These are phyloP conservation scores for Phellinidium pouzarii DNA, from an alignment of 1,284 basidiomycete genomes.

Conservation along the genomic window DNA sequence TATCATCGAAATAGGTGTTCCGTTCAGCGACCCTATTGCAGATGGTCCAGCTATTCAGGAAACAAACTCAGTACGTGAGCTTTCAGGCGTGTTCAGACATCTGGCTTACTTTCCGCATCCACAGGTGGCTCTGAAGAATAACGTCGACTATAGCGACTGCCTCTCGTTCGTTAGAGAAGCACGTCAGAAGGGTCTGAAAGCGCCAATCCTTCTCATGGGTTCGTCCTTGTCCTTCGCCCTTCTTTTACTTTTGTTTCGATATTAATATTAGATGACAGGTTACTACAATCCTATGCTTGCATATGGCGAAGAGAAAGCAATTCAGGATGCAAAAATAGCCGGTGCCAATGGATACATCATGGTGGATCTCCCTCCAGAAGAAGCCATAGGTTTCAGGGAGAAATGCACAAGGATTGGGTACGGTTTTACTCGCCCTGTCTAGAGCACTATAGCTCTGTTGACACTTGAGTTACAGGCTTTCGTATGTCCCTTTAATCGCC, in stretches of 20 bases:
- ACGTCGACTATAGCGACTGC: slow-evolving; percentile 71
- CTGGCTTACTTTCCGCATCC: slow-evolving; percentile 3
- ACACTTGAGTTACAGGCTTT: slow-evolving; percentile 52
- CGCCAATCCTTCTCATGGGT: slow-evolving; percentile 94
- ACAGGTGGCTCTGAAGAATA: slow-evolving; percentile 78
- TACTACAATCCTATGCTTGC: slow-evolving; percentile 96
- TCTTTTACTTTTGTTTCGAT: background rate
- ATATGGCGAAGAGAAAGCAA: slow-evolving; percentile 91
- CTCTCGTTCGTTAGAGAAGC: slow-evolving; percentile 78
- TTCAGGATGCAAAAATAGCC: slow-evolving; percentile 79
- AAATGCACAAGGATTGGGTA: slow-evolving; percentile 80
- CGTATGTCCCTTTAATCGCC: slow-evolving; percentile 95
- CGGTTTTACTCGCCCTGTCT: slow-evolving; percentile 24
- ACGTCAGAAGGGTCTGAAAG: slow-evolving; percentile 72
- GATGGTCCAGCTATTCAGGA: slow-evolving; percentile 92
- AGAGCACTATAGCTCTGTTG: background rate
- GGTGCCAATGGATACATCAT: slow-evolving; percentile 98
- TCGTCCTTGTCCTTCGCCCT: slow-evolving; percentile 27
- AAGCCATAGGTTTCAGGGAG: slow-evolving; percentile 84
- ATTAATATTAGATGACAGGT: slow-evolving; percentile 42
- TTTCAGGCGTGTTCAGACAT: slow-evolving; percentile 6
- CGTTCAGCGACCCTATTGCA: slow-evolving; percentile 95
- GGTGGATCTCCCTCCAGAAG: slow-evolving; percentile 96
- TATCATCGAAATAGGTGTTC: slow-evolving; percentile 93
- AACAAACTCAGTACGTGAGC: slow-evolving; percentile 71